These are phyloP conservation scores for Globisporangium apiculatum DNA, from an alignment of 352 stramenopile genomes.

Conservation along the genomic window DNA sequence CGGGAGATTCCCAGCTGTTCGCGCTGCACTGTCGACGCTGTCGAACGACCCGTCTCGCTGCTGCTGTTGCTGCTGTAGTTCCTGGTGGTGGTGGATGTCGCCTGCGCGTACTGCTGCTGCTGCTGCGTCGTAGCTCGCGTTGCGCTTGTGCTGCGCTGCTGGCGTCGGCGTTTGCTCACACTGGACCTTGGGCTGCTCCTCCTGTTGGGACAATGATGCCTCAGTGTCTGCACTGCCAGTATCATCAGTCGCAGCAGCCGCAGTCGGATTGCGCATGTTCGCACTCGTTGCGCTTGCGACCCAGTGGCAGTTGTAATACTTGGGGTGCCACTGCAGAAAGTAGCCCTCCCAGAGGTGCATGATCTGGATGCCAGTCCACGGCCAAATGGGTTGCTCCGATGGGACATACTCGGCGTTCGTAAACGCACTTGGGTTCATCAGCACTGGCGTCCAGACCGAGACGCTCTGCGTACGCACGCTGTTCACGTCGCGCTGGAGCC, in stretches of 20 bases:
- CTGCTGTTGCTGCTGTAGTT: neutral
- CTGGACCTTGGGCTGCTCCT: conserved; percentile 7
- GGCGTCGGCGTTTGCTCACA: conserved; percentile 1
- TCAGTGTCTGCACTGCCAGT: neutral
- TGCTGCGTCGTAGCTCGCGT: too few species aligned
- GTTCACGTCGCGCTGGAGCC: conserved; percentile 63
- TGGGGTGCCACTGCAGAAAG: conserved; percentile 83
- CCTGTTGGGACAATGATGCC: too few species aligned
- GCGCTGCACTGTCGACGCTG: neutral
- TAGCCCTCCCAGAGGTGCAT: conserved; percentile 77
- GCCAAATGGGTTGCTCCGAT: conserved; percentile 59
- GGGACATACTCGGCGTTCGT: conserved; percentile 44
- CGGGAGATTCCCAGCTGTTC: neutral
- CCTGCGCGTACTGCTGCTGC: too few species aligned
- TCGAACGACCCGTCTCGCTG: conserved; percentile 5
- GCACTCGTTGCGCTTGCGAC: conserved; percentile 24
- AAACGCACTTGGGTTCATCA: conserved; percentile 40
- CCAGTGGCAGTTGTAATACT: conserved; percentile 77
- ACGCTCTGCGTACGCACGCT: conserved; percentile 42
- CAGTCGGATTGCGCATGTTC: neutral
- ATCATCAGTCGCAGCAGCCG: conserved; percentile 19
- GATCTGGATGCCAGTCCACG: conserved; percentile 76
- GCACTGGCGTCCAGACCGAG: conserved; percentile 76
- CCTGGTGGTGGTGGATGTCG: too few species aligned
- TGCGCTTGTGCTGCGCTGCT: too few species aligned